phyloP scores from a whole-genome alignment of 2,329 filamentous ascomycete species.

The Pestalotiopsis sp. region DNA sequence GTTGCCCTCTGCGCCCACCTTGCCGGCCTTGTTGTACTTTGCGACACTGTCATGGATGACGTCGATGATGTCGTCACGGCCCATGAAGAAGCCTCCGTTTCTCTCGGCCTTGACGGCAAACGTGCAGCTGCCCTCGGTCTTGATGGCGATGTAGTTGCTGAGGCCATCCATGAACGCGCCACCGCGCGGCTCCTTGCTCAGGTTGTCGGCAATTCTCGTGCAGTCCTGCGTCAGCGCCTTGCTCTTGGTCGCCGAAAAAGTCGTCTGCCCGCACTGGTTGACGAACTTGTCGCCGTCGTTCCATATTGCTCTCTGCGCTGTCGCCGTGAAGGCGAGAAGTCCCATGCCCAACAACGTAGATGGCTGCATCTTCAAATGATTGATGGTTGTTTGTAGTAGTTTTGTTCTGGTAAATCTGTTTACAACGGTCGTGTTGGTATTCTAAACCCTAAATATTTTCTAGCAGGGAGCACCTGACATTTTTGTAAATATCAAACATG shows the following conservation, averaged over 20 bases:
- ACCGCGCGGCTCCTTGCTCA: not conserved
- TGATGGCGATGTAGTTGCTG: not conserved
- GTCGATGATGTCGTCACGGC: conserved; percentile 4
- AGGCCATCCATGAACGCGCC: not conserved
- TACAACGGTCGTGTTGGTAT: not conserved
- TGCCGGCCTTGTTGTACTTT: not conserved
- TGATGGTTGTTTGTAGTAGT: not conserved
- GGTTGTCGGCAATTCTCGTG: not conserved
- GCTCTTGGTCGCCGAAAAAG: not conserved
- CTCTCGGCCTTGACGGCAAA: not conserved
- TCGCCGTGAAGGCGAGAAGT: not conserved
- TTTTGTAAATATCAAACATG: not conserved
- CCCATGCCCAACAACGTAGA: not conserved
- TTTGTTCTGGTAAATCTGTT: not conserved
- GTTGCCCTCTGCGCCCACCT: not conserved
- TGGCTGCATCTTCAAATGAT: not conserved
- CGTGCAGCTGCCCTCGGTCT: not conserved
- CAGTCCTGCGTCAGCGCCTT: not conserved
- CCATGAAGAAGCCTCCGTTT: conserved; percentile 4
- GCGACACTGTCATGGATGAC: not conserved
- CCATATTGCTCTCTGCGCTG: not conserved
- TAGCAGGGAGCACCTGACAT: not conserved
- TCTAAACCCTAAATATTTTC: not conserved
- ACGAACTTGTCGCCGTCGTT: not conserved
- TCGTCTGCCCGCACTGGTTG: conserved; percentile 9